Percentiles rank a stretch among this genome's conserved stretches.
Evolutionary conservation across 345 rosid species (phyloP).

Genomic region (Pelargonium nanum): DNA sequence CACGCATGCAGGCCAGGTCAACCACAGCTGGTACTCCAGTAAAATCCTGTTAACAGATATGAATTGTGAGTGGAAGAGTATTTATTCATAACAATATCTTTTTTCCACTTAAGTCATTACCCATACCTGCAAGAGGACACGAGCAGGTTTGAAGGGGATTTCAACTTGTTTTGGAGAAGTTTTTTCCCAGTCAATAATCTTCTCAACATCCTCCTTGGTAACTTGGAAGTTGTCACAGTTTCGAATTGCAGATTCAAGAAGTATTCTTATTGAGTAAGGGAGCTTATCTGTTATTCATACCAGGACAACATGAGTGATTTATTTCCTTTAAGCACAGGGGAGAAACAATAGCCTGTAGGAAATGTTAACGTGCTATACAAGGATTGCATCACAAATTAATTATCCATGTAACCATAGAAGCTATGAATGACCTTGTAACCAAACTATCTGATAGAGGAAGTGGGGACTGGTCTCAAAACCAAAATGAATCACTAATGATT

Average conservation of each 20-base stretch:
- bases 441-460: background rate
- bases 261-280: slow-evolving; percentile 69
- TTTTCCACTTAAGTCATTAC: background rate
- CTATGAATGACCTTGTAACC: background rate
- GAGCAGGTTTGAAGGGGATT: slow-evolving; percentile 87
- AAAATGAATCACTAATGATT: background rate
- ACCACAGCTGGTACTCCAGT: slow-evolving; percentile 87
- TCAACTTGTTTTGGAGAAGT: slow-evolving; percentile 53
- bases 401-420: background rate
- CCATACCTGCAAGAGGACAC: slow-evolving; percentile 66
- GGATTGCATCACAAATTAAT: background rate
- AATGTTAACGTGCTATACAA: background rate
- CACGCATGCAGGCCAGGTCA: slow-evolving; percentile 87
- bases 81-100: background rate
- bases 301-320: background rate
- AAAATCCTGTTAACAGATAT: slow-evolving; percentile 43
- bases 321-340: background rate
- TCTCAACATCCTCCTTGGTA: slow-evolving; percentile 73
- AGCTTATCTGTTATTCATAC: slow-evolving; percentile 37
- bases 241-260: slow-evolving; percentile 79
- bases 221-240: slow-evolving; percentile 84
- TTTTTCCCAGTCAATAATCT: slow-evolving; percentile 78
- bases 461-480: background rate
- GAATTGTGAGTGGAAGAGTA: background rate
- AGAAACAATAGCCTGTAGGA: background rate